Base-by-base conservation (phyloP, 2,329 filamentous ascomycete genomes). In the Dryadomyces quercivorus region DNA sequence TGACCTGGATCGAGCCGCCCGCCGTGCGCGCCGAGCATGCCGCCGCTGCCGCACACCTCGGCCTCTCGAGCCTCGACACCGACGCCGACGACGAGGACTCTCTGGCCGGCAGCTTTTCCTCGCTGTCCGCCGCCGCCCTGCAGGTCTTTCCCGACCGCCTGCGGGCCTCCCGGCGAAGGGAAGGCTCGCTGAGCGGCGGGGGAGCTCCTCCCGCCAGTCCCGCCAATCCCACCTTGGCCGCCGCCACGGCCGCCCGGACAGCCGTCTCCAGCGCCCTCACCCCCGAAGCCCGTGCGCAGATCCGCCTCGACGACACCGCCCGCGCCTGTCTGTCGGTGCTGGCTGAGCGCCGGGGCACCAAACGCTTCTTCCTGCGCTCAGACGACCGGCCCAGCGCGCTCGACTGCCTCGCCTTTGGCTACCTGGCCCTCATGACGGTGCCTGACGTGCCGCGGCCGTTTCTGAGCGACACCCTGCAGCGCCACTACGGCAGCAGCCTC, bases 1-100 rank as follows among this genome's bases (percentile, higher is more conserved):
- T 90, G 58, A 91, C 91, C 62, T 98, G 93, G 80, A 86, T 86
- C 45, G 75, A 94, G 5, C 91, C 91, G 2, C 83, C 86, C 0
- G 74, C 80, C 55, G 74, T 89, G 53, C 86, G 90, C 51, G 74
- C 82, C 12, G 75, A 81, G 42, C 90, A 91, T 34, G 79, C 86
- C 63, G 69, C 74, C 58, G 78, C 85, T 59, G 91, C 88, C 10
- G 79, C 81, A 55, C 80, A 86, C 61, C 74, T 89, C 2, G 84
- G 84, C 15, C 74, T 92, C 53, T 82, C 81, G 10, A 77, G 80
- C 40, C 71, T 90, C 43, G 85, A 88, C 62, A 74, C 81, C 31
- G 71, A 74, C 43, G 64, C 68, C 10, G 66, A 67, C 21, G 54
- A 61, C 71, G 45, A 68, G 69, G 47, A 48, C 61, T 58, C 20